Conservation (phyloP, 345 rosid genomes). For the Eucalyptus melliodora region DNA sequence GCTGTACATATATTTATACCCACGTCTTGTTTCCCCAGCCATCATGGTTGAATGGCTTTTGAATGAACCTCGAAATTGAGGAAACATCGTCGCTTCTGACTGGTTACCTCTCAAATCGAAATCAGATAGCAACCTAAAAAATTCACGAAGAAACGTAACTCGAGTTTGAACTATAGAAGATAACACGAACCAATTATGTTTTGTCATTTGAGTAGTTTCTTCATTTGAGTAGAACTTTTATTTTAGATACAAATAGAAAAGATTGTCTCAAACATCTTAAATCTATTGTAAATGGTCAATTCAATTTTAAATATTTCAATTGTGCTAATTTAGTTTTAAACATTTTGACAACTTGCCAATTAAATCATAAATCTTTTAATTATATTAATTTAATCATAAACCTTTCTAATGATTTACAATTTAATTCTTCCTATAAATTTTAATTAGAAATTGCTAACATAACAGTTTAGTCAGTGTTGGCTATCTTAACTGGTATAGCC, state of each 20-base stretch:
- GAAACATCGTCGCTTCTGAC: background rate
- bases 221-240: background rate
- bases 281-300: background rate
- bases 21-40: background rate
- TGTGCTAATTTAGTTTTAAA: too few species aligned
- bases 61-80: background rate
- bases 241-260: background rate
- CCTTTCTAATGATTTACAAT: too few species aligned
- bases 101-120: background rate
- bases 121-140: background rate
- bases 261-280: background rate
- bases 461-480: rapidly evolving
- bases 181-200: background rate
- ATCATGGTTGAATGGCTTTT: background rate
- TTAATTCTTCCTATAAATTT: too few species aligned
- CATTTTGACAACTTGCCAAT: too few species aligned
- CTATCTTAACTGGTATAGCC: too few species aligned
- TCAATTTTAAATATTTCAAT: too few species aligned
- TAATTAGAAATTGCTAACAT: background rate
- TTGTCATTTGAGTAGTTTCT: background rate
- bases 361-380: rapidly evolving
- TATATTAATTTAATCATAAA: too few species aligned
- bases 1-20: background rate
- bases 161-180: background rate
- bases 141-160: background rate